Conservation (phyloP, 768 basidiomycete species). For the Lanmaoa pseudosensibilis region DNA sequence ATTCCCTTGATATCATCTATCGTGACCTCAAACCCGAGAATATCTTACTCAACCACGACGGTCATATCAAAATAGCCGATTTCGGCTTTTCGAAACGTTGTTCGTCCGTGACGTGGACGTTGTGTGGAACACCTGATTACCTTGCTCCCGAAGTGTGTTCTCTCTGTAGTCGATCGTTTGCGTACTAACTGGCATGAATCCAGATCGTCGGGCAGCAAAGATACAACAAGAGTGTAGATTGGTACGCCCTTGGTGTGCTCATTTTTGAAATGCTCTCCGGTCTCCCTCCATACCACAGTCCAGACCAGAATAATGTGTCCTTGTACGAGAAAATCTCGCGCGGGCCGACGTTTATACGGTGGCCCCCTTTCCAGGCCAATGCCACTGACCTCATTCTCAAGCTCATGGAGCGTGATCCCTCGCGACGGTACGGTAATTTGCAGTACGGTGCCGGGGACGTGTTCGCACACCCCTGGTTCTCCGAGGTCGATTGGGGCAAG, state of each 20-base stretch:
- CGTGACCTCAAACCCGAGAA: slow-evolving; percentile 98
- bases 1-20: slow-evolving; percentile 86
- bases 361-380: slow-evolving; percentile 72
- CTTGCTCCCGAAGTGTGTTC: slow-evolving; percentile 86
- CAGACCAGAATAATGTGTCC: slow-evolving; percentile 77
- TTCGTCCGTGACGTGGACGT: slow-evolving; percentile 85
- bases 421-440: slow-evolving; percentile 88
- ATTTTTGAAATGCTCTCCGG: slow-evolving; percentile 98
- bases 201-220: slow-evolving; percentile 78
- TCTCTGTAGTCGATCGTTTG: slow-evolving; percentile 19
- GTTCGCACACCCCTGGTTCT: slow-evolving; percentile 91
- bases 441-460: slow-evolving; percentile 87
- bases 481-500: slow-evolving; percentile 89
- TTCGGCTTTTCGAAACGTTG: slow-evolving; percentile 96
- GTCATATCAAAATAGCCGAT: slow-evolving; percentile 95
- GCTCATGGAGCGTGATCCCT: slow-evolving; percentile 86
- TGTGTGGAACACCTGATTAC: slow-evolving; percentile 96
- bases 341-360: slow-evolving; percentile 72
- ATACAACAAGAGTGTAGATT: slow-evolving; percentile 97
- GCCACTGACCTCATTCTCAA: slow-evolving; percentile 89
- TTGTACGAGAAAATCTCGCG: slow-evolving; percentile 90
- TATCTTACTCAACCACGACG: slow-evolving; percentile 88
- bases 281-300: slow-evolving; percentile 90
- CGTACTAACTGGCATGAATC: neutral
- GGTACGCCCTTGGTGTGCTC: slow-evolving; percentile 97